Conservation (phyloP, 345 rosid species). For the Gossypium rotundifolium region DNA sequence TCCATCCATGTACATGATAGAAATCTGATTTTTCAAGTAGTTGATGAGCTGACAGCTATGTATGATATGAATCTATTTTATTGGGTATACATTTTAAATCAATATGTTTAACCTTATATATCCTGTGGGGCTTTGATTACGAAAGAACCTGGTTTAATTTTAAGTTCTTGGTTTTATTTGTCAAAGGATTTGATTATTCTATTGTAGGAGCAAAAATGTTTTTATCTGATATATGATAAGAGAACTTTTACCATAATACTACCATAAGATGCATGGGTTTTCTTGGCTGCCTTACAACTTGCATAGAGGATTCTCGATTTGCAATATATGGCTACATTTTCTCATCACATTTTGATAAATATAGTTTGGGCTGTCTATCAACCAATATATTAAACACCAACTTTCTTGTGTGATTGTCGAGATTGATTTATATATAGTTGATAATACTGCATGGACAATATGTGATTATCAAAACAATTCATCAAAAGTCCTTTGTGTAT, state of each 20-base stretch:
- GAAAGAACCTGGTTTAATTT: neutral
- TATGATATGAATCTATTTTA: neutral
- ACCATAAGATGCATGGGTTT: neutral
- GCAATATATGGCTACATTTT: neutral
- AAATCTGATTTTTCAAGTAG: neutral
- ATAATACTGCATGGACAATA: neutral
- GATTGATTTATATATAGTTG: neutral
- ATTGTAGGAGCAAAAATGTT: neutral
- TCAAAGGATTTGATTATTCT: neutral
- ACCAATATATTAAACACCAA: neutral
- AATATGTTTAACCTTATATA: neutral
- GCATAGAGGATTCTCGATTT: neutral
- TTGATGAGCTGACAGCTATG: neutral
- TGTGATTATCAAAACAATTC: neutral
- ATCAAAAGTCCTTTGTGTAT: neutral
- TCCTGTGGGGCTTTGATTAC: neutral
- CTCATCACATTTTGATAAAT: neutral
- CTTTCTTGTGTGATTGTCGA: neutral
- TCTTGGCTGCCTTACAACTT: conserved; percentile 1
- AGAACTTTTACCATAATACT: neutral
- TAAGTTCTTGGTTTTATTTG: neutral
- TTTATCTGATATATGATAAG: neutral
- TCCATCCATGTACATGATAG: neutral
- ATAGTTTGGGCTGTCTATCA: neutral
- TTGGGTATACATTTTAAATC: neutral